Percentiles rank a stretch among this genome's conserved stretches.
Evolutionary conservation across 148 eudicot species (phyloP).

Genomic region (Heliosperma pusillum): DNA sequence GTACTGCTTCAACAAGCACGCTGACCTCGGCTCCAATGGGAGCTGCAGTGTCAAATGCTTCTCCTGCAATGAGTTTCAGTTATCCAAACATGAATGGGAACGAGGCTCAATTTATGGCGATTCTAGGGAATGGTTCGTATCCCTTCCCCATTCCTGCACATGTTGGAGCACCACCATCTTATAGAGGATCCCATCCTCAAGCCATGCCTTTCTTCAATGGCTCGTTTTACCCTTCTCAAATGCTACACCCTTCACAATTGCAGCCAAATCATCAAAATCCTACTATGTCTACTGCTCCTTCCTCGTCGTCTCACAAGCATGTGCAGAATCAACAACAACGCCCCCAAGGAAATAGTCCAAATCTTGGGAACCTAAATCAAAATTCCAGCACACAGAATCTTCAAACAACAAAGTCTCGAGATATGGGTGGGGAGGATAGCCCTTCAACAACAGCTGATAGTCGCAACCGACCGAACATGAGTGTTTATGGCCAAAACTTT

Average conservation of each 20-base stretch:
- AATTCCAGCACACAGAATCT: constrained; percentile 36
- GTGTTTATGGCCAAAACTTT: constrained; percentile 66
- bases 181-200: constrained; percentile 68
- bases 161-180: constrained; percentile 64
- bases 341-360: constrained; percentile 38
- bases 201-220: constrained; percentile 78
- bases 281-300: constrained; percentile 51
- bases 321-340: constrained; percentile 63
- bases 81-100: constrained; percentile 62
- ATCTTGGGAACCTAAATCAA: constrained; percentile 35
- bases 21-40: constrained; percentile 38
- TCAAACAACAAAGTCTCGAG: constrained; percentile 47
- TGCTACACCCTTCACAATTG: constrained; percentile 83
- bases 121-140: constrained; percentile 61
- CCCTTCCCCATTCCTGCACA: constrained; percentile 68
- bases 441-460: constrained; percentile 70
- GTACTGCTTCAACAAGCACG: constrained; percentile 31
- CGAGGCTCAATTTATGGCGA: constrained; percentile 74
- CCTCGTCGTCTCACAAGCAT: constrained; percentile 79
- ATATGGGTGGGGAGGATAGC: constrained; percentile 66
- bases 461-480: constrained; percentile 57
- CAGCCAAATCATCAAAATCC: constrained; percentile 50
- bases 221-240: constrained; percentile 78
- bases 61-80: constrained; percentile 73
- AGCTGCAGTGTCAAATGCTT: constrained; percentile 35